These are phyloP conservation scores for Sclerotinia borealis DNA, from an alignment of 2,329 filamentous ascomycete species.

Conservation along the genomic window DNA sequence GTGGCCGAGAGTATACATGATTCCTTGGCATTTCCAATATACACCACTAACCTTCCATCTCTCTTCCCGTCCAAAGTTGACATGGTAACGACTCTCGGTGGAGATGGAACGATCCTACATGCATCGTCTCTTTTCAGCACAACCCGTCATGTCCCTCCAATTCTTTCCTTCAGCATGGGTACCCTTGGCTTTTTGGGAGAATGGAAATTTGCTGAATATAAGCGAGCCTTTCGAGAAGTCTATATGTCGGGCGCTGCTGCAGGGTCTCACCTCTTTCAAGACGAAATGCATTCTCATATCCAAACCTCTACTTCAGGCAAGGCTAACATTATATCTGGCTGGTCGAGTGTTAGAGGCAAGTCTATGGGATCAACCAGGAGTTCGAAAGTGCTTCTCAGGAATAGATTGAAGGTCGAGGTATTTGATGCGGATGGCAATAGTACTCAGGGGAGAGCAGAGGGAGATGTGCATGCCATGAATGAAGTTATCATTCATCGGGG, in stretches of 20 bases:
- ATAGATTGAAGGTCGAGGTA: constrained; percentile 79
- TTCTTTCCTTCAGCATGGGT: constrained; percentile 95
- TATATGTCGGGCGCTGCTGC: constrained; percentile 69
- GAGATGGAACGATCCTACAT: constrained; percentile 84
- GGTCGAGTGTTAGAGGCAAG: constrained; percentile 72
- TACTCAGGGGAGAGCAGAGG: constrained; percentile 29
- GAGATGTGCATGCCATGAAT: constrained; percentile 69
- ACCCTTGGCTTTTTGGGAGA: constrained; percentile 91
- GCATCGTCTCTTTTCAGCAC: constrained; percentile 83
- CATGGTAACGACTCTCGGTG: constrained; percentile 81
- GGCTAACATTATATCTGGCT: constrained; percentile 44
- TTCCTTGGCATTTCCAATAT: constrained; percentile 67
- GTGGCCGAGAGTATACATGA: constrained; percentile 68
- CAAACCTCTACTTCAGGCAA: constrained; percentile 18
- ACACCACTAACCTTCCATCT: constrained; percentile 39
- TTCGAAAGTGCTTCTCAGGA: constrained; percentile 78
- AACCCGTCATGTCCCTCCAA: constrained; percentile 74
- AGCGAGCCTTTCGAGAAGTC: constrained; percentile 83
- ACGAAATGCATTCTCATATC: constrained; percentile 30
- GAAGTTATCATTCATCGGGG: constrained; percentile 92
- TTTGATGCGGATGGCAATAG: constrained; percentile 60
- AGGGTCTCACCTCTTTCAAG: constrained; percentile 30
- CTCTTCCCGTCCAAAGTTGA: constrained; percentile 76
- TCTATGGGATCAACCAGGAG: constrained; percentile 69
- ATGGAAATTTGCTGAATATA: constrained; percentile 93